These are phyloP conservation scores for Myxozyma mucilagina DNA, from an alignment of 805 yeast species.

Conservation along the genomic window DNA sequence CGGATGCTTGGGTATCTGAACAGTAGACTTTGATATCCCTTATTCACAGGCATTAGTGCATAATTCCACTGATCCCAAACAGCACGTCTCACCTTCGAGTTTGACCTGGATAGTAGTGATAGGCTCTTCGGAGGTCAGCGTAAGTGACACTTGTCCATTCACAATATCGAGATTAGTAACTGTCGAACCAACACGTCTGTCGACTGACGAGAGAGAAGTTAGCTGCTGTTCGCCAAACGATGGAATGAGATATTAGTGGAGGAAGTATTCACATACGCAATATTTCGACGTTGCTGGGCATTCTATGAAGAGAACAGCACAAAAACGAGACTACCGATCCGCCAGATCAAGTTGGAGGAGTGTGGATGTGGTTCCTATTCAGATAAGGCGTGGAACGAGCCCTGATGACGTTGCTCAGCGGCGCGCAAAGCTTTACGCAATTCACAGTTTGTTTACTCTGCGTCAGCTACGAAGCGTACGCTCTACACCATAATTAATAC, in stretches of 20 bases:
- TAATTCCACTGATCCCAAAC: too few species aligned
- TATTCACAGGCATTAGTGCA: not conserved
- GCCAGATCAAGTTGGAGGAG: not conserved
- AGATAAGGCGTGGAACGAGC: not conserved
- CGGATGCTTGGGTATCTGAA: constrained; percentile 31
- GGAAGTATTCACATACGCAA: constrained; percentile 15
- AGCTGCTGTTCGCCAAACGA: not conserved
- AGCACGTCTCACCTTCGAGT: constrained; percentile 35
- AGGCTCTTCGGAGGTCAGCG: constrained; percentile 34
- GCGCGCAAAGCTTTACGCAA: not conserved
- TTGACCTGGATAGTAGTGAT: constrained; percentile 37
- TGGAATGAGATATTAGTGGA: not conserved
- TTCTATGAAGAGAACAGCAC: not conserved
- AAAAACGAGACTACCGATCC: too few species aligned
- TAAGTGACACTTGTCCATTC: constrained; percentile 34
- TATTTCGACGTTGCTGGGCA: constrained; percentile 21
- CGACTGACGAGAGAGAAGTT: constrained; percentile 11
- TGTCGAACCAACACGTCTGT: constrained; percentile 21
- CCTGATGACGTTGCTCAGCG: not conserved
- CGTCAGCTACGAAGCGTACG: not conserved
- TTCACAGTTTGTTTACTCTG: not conserved
- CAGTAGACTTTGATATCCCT: constrained; percentile 33
- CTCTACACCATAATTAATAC: not conserved
- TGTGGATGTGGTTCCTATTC: not conserved
- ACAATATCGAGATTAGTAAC: constrained; percentile 36